Evolutionary conservation across 2,329 filamentous ascomycete genomes (phyloP), one percentile per base, ranked within the genome.

Genomic region (Xylogone sp.): DNA sequence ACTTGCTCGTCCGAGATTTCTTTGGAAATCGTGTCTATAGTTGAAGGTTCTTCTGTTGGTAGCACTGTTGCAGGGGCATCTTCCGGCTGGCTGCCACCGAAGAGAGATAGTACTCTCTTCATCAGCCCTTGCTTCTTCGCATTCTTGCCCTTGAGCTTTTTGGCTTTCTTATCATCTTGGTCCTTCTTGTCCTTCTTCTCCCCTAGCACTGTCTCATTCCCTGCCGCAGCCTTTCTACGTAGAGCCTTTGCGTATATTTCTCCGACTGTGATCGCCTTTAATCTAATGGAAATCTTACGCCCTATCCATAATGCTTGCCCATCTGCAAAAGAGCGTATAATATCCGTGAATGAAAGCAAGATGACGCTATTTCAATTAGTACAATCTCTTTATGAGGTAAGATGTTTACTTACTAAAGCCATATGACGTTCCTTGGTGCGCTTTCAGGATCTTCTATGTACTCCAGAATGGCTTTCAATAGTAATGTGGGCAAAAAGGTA

Each of bases 211-310:
- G 87, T 84, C 59, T 97, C 91, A 34, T 78, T 79, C 18, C 85
- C 82, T 8, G 92, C 85, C 20, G 90, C 86, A 18, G 91, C 93
- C 70, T 96, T 96, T 61, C 94, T 86, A 57, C 95, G 85, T 18
- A 99, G 78, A 1, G 94, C 90, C 72, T 99, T 99, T 52, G 91
- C 89, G 68, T 99, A 99, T 45, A 99, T 94, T 65, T 99, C 94
- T 50, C 94, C 94, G 59, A 99, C 90, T 56, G 99, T 91, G 65
- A 99, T 94, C 47, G 94, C 92, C 56, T 93, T 87, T 43, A 97
- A 78, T 55, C 90, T 87, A 62, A 99, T 93, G 70, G 92, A 97
- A 55, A 97, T 88, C 69, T 91, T 96, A 51, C 94, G 87, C 16
- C 94, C 94, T 53, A 96, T 87, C 88, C 90, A 99, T 0, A 99